Conservation (phyloP, 2,329 filamentous ascomycete genomes). For the Epichloe baconii region DNA sequence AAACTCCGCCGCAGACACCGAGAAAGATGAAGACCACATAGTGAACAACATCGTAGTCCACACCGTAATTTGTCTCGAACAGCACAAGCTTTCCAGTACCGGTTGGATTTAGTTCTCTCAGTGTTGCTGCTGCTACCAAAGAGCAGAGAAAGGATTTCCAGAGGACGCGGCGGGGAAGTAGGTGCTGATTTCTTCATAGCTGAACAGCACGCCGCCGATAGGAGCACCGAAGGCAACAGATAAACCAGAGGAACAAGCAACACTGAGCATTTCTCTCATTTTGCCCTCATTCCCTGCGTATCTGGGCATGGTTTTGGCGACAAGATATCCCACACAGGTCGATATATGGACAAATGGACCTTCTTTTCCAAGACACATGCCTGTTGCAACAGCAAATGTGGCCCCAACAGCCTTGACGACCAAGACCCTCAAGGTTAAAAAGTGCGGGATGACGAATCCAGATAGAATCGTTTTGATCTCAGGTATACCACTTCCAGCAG, state of each 20-base stretch:
- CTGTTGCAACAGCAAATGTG: conserved; percentile 43
- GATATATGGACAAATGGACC: conserved; percentile 50
- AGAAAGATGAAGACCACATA: conserved; percentile 44
- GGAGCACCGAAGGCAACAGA: conserved; percentile 50
- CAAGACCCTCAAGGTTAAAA: conserved; percentile 41
- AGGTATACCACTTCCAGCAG: conserved; percentile 44
- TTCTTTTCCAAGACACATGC: conserved; percentile 49
- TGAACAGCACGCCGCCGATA: conserved; percentile 48
- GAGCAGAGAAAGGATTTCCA: conserved; percentile 48
- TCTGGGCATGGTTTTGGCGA: conserved; percentile 38
- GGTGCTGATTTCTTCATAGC: conserved; percentile 46
- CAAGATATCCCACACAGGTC: conserved; percentile 41
- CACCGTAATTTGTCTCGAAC: conserved; percentile 46
- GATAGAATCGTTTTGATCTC: conserved; percentile 50
- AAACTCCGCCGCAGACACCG: conserved; percentile 42
- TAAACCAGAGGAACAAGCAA: conserved; percentile 42
- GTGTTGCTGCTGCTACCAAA: conserved; percentile 38
- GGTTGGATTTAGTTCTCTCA: conserved; percentile 45
- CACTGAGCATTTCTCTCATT: conserved; percentile 43
- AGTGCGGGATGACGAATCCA: conserved; percentile 46
- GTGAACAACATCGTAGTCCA: conserved; percentile 39
- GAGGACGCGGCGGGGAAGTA: conserved; percentile 42
- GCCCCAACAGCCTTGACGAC: conserved; percentile 45
- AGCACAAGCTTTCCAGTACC: conserved; percentile 47
- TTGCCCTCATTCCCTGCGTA: conserved; percentile 44